Evolutionary conservation across 345 rosid species (phyloP).

Genomic region (Citrus inodora): DNA sequence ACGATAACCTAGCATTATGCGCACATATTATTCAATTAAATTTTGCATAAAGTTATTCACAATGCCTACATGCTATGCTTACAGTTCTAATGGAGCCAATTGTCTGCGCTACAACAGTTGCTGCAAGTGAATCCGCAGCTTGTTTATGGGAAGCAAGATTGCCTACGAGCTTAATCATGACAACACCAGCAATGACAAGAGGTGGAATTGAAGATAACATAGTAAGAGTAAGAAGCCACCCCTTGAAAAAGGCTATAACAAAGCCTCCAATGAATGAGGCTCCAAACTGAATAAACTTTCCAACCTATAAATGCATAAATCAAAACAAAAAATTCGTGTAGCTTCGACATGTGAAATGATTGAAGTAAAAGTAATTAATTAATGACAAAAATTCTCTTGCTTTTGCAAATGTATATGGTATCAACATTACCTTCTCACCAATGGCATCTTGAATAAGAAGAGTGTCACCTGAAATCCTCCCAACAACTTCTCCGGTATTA

Average conservation of each 20-base stretch:
- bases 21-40: not conserved
- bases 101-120: constrained; percentile 55
- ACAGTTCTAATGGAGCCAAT: constrained; percentile 79
- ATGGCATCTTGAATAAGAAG: constrained; percentile 75
- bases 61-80: not conserved
- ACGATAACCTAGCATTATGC: not conserved
- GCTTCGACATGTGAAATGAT: not conserved
- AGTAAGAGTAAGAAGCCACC: constrained; percentile 72
- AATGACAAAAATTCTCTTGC: not conserved
- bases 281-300: constrained; percentile 54
- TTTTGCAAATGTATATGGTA: not conserved
- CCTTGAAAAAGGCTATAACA: constrained; percentile 53
- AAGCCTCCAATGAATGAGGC: constrained; percentile 67
- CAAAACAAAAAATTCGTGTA: not conserved
- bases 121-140: constrained; percentile 53
- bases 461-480: constrained; percentile 68
- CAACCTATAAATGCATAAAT: constrained; percentile 43
- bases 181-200: constrained; percentile 52
- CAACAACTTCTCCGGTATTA: constrained; percentile 63
- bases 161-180: constrained; percentile 31
- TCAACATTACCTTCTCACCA: constrained; percentile 56
- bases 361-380: not conserved
- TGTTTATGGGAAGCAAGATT: constrained; percentile 54
- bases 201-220: constrained; percentile 57
- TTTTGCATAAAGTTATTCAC: not conserved